Evolutionary conservation across 1,284 basidiomycete species (phyloP), one percentile per base, ranked within the genome.

Genomic region (Tetrapyrgos nigripes): DNA sequence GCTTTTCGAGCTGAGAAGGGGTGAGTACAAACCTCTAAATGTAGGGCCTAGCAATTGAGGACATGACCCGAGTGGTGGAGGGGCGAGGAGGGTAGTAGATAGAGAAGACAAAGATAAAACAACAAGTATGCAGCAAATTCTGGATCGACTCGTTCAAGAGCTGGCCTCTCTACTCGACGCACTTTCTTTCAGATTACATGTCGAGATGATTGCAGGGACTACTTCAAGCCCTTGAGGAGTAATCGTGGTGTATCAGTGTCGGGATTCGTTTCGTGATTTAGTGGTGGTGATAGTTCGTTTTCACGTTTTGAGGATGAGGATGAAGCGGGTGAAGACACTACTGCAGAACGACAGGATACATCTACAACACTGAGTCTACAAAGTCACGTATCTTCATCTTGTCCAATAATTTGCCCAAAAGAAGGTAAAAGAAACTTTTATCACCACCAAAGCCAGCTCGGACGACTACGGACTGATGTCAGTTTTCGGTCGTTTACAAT

Each of bases 161-260:
- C n/a, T n/a, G n/a, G n/a, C n/a, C n/a, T n/a, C n/a, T n/a, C n/a
- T n/a, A n/a, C n/a, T 72, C 37, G 74, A 75, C 29, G 83, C 79
- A 31, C 75, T 75, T 43, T 76, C 67, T 14, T 80, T 74, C 43
- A 90, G 73, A 11, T 72, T 73, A 53, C 88, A 82, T 11, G 76
- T 59, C 9, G 74, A 66, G 37, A 84, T 67, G 53, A 91, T 79
- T 26, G 68, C 66, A 10, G 83, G 83, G 1, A 91, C 77, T 23
- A 81, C 85, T 24, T 83, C 79, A 44, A 76, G 79, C n/a, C n/a
- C 23, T 78, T 77, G n/a, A 91, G 76, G 11, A 89, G 71, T 10
- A 77, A 68, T 60, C 26, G 48, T n/a, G 54, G 29, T 31, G 23
- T 17, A n/a, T 29, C 19, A 9, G 14, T n/a, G n/a, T n/a, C n/a